Evolutionary conservation across 805 yeast species (phyloP).

Genomic region (Saturnispora besseyi): DNA sequence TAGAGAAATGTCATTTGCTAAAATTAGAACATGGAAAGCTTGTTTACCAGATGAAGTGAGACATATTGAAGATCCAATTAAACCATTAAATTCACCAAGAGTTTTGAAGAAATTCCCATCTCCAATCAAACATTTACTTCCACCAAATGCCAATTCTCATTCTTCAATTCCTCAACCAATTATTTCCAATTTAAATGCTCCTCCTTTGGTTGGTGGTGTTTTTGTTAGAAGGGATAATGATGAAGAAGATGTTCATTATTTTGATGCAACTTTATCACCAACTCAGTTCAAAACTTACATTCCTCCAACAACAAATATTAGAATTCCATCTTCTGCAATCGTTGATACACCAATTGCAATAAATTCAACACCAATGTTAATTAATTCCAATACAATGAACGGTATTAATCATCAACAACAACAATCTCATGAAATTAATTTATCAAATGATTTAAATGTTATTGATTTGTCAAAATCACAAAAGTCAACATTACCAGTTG

Average conservation of each 20-base stretch:
- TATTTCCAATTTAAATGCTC: constrained; percentile 76
- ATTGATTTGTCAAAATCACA: neutral
- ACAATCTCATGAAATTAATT: neutral
- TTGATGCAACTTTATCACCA: constrained; percentile 21
- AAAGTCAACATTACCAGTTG: neutral
- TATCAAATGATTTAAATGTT: neutral
- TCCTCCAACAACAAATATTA: constrained; percentile 25
- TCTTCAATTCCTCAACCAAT: constrained; percentile 80
- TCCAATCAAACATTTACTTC: constrained; percentile 71
- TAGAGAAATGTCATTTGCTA: constrained; percentile 79
- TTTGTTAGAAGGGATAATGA: constrained; percentile 66
- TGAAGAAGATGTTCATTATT: constrained; percentile 72
- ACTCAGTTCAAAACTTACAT: constrained; percentile 24
- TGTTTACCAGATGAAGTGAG: constrained; percentile 96
- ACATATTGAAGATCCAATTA: constrained; percentile 71
- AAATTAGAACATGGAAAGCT: constrained; percentile 97
- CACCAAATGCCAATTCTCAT: constrained; percentile 59
- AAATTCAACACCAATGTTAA: neutral
- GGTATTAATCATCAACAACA: neutral
- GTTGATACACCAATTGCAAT: constrained; percentile 8
- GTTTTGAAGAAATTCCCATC: constrained; percentile 70
- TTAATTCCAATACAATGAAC: neutral
- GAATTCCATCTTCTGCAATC: constrained; percentile 16
- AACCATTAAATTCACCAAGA: constrained; percentile 56
- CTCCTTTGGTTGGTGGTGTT: constrained; percentile 91